These are phyloP conservation scores for Fusarium falciforme DNA, from an alignment of 2,329 filamentous ascomycete genomes.

Conservation along the genomic window DNA sequence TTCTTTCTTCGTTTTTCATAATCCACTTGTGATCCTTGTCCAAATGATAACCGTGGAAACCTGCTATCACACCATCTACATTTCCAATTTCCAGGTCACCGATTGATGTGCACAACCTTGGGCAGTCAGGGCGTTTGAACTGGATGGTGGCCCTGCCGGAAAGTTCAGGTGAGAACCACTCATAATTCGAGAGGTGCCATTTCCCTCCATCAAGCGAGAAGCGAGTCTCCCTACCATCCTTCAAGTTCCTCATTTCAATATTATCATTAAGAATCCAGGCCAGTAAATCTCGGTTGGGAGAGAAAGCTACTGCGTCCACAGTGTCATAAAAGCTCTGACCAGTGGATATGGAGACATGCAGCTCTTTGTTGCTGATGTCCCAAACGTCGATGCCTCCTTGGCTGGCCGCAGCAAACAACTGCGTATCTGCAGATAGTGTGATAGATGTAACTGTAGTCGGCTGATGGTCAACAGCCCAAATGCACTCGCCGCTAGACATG, in stretches of 20 bases:
- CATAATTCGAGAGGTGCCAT: too few species aligned
- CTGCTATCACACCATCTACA: not conserved
- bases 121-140: not conserved
- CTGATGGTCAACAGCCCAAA: not conserved
- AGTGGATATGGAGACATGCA: not conserved
- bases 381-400: not conserved
- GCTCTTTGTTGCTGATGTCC: not conserved
- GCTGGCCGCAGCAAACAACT: not conserved
- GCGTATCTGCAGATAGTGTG: not conserved
- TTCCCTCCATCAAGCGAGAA: not conserved
- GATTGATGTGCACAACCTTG: not conserved
- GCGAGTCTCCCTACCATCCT: not conserved
- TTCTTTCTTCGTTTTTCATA: not conserved
- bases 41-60: not conserved
- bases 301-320: not conserved
- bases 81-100: not conserved
- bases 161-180: too few species aligned
- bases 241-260: not conserved
- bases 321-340: accelerated
- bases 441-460: not conserved
- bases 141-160: not conserved
- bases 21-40: not conserved
- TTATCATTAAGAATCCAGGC: accelerated
- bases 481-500: not conserved
- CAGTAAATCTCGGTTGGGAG: not conserved